Evolutionary conservation across 2,329 filamentous ascomycete species (phyloP).

Genomic region (Neurospora sp.): DNA sequence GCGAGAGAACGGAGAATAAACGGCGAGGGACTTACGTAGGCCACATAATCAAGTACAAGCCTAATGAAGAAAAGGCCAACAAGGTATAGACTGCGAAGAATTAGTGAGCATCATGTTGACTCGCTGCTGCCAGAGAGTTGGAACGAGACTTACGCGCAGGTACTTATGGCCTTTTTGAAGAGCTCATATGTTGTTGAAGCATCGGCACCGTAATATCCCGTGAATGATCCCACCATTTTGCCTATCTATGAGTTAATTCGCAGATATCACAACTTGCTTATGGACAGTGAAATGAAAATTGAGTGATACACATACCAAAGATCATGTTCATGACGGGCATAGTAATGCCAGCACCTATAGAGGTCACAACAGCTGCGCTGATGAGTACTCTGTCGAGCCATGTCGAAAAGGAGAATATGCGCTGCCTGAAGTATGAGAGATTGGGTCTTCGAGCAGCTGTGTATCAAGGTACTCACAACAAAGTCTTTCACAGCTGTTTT

Average conservation of each 20-base stretch:
- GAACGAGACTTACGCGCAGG: slow-evolving; percentile 19
- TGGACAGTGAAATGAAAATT: slow-evolving; percentile 30
- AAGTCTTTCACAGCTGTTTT: slow-evolving; percentile 18
- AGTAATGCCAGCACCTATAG: slow-evolving; percentile 44
- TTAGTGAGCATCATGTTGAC: slow-evolving; percentile 21
- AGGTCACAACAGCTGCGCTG: slow-evolving; percentile 35
- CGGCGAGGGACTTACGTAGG: slow-evolving; percentile 19
- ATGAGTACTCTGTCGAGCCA: slow-evolving; percentile 41
- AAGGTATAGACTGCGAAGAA: slow-evolving; percentile 46
- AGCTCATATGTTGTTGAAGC: slow-evolving; percentile 18
- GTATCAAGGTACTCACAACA: slow-evolving; percentile 7
- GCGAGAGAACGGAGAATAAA: background rate
- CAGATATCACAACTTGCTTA: background rate
- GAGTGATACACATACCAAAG: slow-evolving; percentile 41
- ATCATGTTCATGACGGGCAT: slow-evolving; percentile 52
- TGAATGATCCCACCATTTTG: slow-evolving; percentile 23
- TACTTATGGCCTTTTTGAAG: slow-evolving; percentile 19
- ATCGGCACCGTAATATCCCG: slow-evolving; percentile 19
- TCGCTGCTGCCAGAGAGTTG: slow-evolving; percentile 7
- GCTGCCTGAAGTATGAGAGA: slow-evolving; percentile 7
- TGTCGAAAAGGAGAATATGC: slow-evolving; percentile 45
- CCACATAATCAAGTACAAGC: slow-evolving; percentile 47
- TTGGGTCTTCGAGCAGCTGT: background rate
- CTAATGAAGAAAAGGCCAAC: slow-evolving; percentile 60
- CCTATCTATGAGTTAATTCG: slow-evolving; percentile 13